Percentiles rank a stretch among this genome's conserved stretches.
Conservation (phyloP, 2,329 filamentous ascomycete species). For the Boeremia exigua region DNA sequence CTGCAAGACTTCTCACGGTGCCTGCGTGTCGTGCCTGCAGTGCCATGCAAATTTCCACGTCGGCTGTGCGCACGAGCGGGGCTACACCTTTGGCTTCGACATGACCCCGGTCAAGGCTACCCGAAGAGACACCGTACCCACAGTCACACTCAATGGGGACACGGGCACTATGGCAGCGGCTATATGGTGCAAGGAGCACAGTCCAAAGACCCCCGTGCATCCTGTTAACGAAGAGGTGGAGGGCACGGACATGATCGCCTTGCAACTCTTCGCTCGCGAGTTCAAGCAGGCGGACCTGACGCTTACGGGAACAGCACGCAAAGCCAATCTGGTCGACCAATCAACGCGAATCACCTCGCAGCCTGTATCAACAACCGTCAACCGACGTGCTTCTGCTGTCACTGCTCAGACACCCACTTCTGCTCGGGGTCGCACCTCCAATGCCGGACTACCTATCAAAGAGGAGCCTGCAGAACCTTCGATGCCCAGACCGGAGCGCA, state of each 20-base stretch:
- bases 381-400: slow-evolving; percentile 51
- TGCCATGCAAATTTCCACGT: slow-evolving; percentile 79
- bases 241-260: slow-evolving; percentile 73
- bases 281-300: slow-evolving; percentile 95
- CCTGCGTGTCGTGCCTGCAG: slow-evolving; percentile 81
- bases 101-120: slow-evolving; percentile 89
- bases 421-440: slow-evolving; percentile 42
- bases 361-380: slow-evolving; percentile 30
- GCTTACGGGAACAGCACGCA: slow-evolving; percentile 89
- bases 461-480: slow-evolving; percentile 45
- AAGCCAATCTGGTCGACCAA: slow-evolving; percentile 78
- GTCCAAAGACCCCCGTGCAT: slow-evolving; percentile 73
- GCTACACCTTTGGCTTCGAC: slow-evolving; percentile 87
- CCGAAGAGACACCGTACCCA: slow-evolving; percentile 78
- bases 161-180: slow-evolving; percentile 82
- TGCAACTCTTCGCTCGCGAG: slow-evolving; percentile 85
- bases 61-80: slow-evolving; percentile 84
- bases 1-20: slow-evolving; percentile 77
- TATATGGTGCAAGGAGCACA: slow-evolving; percentile 92
- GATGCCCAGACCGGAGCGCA: slow-evolving; percentile 40
- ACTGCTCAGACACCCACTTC: slow-evolving; percentile 42
- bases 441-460: slow-evolving; percentile 44
- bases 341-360: slow-evolving; percentile 60
- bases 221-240: slow-evolving; percentile 77
- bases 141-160: slow-evolving; percentile 81